Percentiles rank a stretch among this genome's conserved stretches.
These are phyloP conservation scores for Pittosporum tobira DNA, from an alignment of 129 eudicot genomes.

Conservation along the genomic window DNA sequence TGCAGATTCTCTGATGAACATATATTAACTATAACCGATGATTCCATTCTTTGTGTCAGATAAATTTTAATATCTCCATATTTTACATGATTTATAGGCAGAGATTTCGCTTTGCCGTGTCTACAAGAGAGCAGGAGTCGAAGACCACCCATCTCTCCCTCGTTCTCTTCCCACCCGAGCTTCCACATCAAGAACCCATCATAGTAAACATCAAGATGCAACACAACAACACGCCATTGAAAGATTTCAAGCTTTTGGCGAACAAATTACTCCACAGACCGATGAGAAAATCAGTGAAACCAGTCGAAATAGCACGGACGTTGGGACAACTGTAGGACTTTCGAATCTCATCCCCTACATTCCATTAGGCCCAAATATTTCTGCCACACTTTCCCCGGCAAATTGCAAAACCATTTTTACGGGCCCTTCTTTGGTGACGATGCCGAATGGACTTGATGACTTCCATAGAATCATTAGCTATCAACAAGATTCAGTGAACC, in stretches of 20 bases:
- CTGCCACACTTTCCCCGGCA: neutral
- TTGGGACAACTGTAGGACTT: slow-evolving; percentile 13
- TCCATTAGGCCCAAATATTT: slow-evolving; percentile 13
- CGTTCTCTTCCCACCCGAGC: slow-evolving; percentile 15
- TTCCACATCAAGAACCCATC: slow-evolving; percentile 7
- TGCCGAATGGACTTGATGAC: slow-evolving; percentile 16
- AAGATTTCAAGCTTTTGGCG: slow-evolving; percentile 9
- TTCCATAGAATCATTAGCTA: slow-evolving; percentile 26
- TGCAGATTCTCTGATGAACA: neutral
- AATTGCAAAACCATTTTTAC: slow-evolving; percentile 1
- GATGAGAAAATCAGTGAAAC: slow-evolving; percentile 20
- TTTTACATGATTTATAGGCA: slow-evolving; percentile 5
- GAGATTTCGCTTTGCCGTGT: slow-evolving; percentile 24
- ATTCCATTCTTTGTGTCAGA: neutral
- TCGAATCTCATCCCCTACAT: slow-evolving; percentile 10
- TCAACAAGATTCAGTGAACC: slow-evolving; percentile 11
- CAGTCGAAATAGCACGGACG: slow-evolving; percentile 26
- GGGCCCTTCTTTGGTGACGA: neutral
- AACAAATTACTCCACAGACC: neutral
- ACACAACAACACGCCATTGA: neutral
- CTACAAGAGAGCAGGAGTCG: slow-evolving; percentile 26
- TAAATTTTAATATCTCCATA: neutral
- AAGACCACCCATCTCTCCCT: slow-evolving; percentile 18
- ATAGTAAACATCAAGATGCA: neutral
- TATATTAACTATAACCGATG: neutral